phyloP scores from a whole-genome alignment of 1,284 basidiomycete species.

The Cronartium quercuum region DNA sequence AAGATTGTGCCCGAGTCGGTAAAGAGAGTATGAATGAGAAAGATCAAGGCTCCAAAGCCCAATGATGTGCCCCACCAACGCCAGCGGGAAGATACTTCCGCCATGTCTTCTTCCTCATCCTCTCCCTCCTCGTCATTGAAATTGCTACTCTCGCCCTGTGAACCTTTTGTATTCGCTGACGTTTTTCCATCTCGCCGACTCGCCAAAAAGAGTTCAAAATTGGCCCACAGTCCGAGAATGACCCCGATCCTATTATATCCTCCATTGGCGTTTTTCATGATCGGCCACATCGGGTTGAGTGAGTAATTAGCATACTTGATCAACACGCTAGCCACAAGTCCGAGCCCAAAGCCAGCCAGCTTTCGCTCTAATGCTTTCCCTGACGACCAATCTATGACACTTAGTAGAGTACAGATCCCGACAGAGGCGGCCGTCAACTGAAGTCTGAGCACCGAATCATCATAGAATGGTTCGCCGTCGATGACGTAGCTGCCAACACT shows the following conservation, averaged over 20 bases:
- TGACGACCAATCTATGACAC: not conserved
- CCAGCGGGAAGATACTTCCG: not conserved
- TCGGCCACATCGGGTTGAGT: conserved; percentile 82
- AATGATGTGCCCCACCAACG: conserved; percentile 46
- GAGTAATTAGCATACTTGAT: conserved; percentile 71
- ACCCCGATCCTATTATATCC: conserved; percentile 68
- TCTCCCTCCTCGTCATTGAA: not conserved
- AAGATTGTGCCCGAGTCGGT: conserved; percentile 76
- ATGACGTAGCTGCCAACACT: conserved; percentile 28
- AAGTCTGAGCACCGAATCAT: conserved; percentile 35
- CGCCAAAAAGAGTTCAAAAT: conserved; percentile 33
- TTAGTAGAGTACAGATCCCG: conserved; percentile 12
- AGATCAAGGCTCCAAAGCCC: conserved; percentile 67
- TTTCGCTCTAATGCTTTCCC: not conserved
- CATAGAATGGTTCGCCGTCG: conserved; percentile 31
- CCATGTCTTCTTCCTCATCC: not conserved
- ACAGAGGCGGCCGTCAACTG: conserved; percentile 27
- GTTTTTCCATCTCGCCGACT: not conserved
- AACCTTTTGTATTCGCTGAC: not conserved
- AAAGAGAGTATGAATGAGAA: conserved; percentile 69
- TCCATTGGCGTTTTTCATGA: conserved; percentile 55
- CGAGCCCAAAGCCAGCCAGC: conserved; percentile 49
- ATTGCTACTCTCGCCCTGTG: not conserved
- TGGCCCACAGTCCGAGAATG: conserved; percentile 47
- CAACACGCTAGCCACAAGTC: conserved; percentile 64